Percentiles rank a stretch among this genome's conserved stretches.
Evolutionary conservation across 2,329 filamentous ascomycete species (phyloP).

Genomic region (Monilinia laxa): DNA sequence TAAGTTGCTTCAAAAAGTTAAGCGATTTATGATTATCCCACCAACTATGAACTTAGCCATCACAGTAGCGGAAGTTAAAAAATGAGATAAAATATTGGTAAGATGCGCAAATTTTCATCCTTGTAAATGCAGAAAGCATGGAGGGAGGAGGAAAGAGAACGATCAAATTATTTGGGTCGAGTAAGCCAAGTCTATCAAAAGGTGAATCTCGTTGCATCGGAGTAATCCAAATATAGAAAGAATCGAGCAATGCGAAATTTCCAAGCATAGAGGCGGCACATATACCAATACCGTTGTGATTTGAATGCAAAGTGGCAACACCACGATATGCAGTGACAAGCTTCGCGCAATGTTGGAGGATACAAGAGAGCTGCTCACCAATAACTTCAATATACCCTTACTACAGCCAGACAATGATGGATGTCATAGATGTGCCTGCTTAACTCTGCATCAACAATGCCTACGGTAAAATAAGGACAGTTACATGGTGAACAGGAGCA

Average conservation of each 20-base stretch:
- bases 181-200: neutral
- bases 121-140: neutral
- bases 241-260: neutral
- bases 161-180: neutral
- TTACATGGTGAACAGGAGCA: neutral
- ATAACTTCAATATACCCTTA: neutral
- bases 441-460: neutral
- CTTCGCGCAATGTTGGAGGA: neutral
- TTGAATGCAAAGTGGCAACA: neutral
- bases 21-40: neutral
- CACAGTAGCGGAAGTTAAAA: neutral
- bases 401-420: neutral
- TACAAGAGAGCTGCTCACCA: neutral
- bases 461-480: neutral
- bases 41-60: neutral
- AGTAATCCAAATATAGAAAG: neutral
- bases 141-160: neutral
- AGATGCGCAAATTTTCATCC: neutral
- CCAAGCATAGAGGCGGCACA: neutral
- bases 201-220: neutral
- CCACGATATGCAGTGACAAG: neutral
- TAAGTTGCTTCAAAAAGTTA: too few species aligned
- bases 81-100: neutral
- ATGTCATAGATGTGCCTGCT: neutral
- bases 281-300: neutral